Evolutionary conservation across 139 green algal genomes (phyloP).

Genomic region (Eudorina sp.): DNA sequence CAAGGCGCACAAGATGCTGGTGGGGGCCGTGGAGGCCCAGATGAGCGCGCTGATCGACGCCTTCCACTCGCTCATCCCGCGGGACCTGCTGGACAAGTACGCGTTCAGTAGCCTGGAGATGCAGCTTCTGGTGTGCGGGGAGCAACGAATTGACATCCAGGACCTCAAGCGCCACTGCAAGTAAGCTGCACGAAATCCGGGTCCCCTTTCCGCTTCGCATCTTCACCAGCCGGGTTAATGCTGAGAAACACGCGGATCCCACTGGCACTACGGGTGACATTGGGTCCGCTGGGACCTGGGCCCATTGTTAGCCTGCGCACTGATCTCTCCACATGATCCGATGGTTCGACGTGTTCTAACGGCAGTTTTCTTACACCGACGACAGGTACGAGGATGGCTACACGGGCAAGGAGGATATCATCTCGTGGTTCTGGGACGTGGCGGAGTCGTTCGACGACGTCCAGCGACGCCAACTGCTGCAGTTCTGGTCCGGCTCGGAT

Average conservation of each 20-base stretch:
- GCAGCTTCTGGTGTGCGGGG: constrained; percentile 76
- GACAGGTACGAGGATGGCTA: constrained; percentile 80
- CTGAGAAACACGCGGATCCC: no score
- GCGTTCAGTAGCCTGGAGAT: constrained; percentile 84
- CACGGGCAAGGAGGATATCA: constrained; percentile 72
- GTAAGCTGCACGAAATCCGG: no score
- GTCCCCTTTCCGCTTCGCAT: no score
- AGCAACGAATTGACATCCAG: constrained; percentile 68
- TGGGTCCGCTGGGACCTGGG: no score
- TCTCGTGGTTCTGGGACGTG: constrained; percentile 76
- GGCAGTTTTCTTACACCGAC: no score
- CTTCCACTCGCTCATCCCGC: constrained; percentile 72
- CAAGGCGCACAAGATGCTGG: constrained; percentile 79
- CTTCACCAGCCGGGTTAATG: no score
- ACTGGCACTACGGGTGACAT: no score
- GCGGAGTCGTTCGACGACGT: constrained; percentile 68
- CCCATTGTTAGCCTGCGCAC: no score
- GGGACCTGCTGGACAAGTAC: constrained; percentile 80
- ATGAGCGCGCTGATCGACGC: constrained; percentile 73
- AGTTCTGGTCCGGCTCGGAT: constrained; percentile 76
- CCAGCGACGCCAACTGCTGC: constrained; percentile 70
- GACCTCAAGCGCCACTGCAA: constrained; percentile 65
- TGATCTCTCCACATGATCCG: no score
- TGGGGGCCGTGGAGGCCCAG: constrained; percentile 73
- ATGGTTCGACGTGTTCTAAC: no score